These are phyloP conservation scores for Yamadazyma triangularis DNA, from an alignment of 1,139 yeast genomes.

Conservation along the genomic window DNA sequence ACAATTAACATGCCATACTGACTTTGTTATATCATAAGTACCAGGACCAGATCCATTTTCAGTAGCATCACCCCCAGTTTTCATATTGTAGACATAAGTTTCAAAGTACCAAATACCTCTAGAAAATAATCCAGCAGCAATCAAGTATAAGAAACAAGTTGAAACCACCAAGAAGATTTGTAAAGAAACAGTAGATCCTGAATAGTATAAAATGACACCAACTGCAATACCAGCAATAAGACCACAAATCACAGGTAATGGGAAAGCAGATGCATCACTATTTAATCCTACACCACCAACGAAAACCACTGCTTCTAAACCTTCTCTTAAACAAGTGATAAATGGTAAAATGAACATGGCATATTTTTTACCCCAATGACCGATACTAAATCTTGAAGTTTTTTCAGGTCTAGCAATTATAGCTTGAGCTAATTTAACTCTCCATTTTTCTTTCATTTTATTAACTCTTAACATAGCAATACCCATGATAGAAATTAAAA, in stretches of 20 bases:
- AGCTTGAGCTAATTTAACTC: constrained; percentile 75
- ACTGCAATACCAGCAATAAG: constrained; percentile 59
- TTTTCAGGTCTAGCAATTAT: constrained; percentile 44
- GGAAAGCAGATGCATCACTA: constrained; percentile 72
- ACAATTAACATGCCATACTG: constrained; percentile 90
- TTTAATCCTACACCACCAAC: constrained; percentile 83
- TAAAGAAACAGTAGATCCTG: constrained; percentile 67
- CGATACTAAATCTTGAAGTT: constrained; percentile 26
- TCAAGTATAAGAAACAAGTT: constrained; percentile 72
- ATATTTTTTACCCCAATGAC: constrained; percentile 49
- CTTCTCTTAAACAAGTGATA: constrained; percentile 78
- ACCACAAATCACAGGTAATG: constrained; percentile 76
- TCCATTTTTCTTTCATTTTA: constrained; percentile 85
- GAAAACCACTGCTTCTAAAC: constrained; percentile 81
- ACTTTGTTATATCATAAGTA: constrained; percentile 63
- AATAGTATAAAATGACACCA: constrained; percentile 62
- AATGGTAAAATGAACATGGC: constrained; percentile 74
- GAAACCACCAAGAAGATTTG: constrained; percentile 73
- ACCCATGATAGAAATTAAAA: constrained; percentile 82
- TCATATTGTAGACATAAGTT: constrained; percentile 50
- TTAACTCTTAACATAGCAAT: constrained; percentile 82
- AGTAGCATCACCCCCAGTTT: constrained; percentile 79
- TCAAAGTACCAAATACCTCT: constrained; percentile 85
- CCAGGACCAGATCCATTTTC: constrained; percentile 88
- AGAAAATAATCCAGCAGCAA: constrained; percentile 80